Base-by-base conservation (phyloP, 768 basidiomycete genomes). In the Macrolepiota fuliginosa region DNA sequence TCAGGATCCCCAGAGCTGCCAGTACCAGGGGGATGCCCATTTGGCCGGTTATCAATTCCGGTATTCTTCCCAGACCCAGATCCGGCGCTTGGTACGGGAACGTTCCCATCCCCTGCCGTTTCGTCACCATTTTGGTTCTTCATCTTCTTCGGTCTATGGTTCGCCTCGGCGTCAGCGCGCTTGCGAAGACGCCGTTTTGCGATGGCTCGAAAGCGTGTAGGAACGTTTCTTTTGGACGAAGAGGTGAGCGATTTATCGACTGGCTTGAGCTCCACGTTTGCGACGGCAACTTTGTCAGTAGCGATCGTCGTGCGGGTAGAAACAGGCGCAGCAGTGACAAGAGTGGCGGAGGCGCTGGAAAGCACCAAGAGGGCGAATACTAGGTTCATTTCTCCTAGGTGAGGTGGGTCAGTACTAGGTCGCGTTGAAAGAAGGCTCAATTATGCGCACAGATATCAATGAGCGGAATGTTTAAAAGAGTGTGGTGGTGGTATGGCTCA, bases 381-480 rank as follows among this genome's bases (percentile, higher is more conserved):
- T 13, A 58, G 24, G 11, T 51, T 49, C 57, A 58, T 58, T 58
- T 37, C n/a, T 32, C 13, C 35, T 36, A 32, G 12, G 25, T n/a
- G 3, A 13, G 42, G 4, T 19, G 39, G 12, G 13, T 42, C 1
- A 29, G 15, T 25, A 29, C 5, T 25, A 17, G 40, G 29, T 22
- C 15, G 40, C 47, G 13, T 24, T 49, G 12, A 13, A 19, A 24
- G 24, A 49, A 19, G 25, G 12, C 10, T 0, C 22, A 4, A 13
- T 27, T 49, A n/a, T 19, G 15, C 22, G 12, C 6, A 54, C 32
- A 11, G 52, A 3, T 54, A 19, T 22, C 19, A 54, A 54, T 2
- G 52, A 54, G 52, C n/a, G 52, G 29, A 12, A 22, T 54, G 35
- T 54, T 54, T n/a, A 39, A 54, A 40, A 35, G 53, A 54, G 53